These are phyloP conservation scores for Gossypium laxum DNA, from an alignment of 441 rosid species.

Conservation along the genomic window DNA sequence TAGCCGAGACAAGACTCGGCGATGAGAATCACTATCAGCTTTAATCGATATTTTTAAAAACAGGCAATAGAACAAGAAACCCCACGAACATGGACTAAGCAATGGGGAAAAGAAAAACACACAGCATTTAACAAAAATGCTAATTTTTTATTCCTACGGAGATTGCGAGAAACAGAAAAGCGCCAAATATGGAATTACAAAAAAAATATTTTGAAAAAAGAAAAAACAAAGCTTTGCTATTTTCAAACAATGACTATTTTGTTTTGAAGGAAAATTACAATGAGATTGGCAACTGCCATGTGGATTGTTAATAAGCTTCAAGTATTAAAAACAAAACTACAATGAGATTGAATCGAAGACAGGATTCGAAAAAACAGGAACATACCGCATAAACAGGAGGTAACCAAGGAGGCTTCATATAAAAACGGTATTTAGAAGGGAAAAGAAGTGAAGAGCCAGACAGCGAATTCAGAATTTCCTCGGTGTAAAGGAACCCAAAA, in stretches of 20 bases:
- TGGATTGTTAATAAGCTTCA: not conserved
- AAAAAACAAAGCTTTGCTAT: not conserved
- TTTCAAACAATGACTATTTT: not conserved
- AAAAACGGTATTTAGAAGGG: slow-evolving; percentile 5
- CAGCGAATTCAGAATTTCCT: not conserved
- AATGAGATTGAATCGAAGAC: slow-evolving; percentile 3
- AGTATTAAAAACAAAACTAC: not conserved
- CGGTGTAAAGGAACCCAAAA: not conserved
- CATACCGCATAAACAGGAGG: slow-evolving; percentile 30
- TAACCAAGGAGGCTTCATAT: slow-evolving; percentile 46
- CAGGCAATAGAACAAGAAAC: not conserved
- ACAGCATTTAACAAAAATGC: not conserved
- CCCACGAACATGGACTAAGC: not conserved
- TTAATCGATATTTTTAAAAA: not conserved
- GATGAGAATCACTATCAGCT: not conserved
- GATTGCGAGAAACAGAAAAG: slow-evolving; percentile 5
- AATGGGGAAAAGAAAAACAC: not conserved
- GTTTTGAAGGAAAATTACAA: not conserved
- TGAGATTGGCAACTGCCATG: not conserved
- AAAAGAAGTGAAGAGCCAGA: too few species aligned
- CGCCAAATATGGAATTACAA: slow-evolving; percentile 2
- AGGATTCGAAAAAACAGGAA: slow-evolving; percentile 8
- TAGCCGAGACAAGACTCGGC: not conserved
- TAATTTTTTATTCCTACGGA: not conserved
- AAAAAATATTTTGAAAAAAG: not conserved